phyloP scores from a whole-genome alignment of 1,139 yeast genomes.

The Yamadazyma buinensis region DNA sequence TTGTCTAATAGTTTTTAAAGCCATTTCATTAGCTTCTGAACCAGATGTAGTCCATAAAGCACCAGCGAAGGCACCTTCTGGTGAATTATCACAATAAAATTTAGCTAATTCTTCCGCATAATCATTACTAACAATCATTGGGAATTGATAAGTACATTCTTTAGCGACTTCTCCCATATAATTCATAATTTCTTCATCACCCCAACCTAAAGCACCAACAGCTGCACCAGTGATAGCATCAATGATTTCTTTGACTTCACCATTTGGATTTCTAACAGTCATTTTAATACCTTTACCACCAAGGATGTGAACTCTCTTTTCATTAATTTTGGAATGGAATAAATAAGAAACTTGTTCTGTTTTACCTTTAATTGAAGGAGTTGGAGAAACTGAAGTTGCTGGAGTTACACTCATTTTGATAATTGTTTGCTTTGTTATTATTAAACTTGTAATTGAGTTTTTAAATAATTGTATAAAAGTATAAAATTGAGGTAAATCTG shows the following conservation, averaged over 20 bases:
- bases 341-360: conserved; percentile 15
- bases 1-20: conserved; percentile 53
- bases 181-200: conserved; percentile 48
- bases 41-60: conserved; percentile 60
- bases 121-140: conserved; percentile 39
- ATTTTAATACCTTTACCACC: conserved; percentile 48
- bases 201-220: conserved; percentile 59
- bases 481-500: too few species aligned
- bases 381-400: conserved; percentile 14
- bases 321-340: conserved; percentile 40
- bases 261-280: conserved; percentile 45
- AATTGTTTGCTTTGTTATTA: too few species aligned
- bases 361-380: conserved; percentile 11
- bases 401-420: conserved; percentile 14
- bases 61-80: conserved; percentile 50
- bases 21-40: conserved; percentile 59
- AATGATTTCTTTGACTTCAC: conserved; percentile 33
- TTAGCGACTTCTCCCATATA: conserved; percentile 48
- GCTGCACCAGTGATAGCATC: conserved; percentile 68
- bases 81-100: conserved; percentile 50
- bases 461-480: too few species aligned
- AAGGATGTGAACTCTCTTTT: conserved; percentile 38
- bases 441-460: too few species aligned
- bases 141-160: conserved; percentile 42
- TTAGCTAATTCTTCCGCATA: conserved; percentile 50